Conservation (phyloP, 352 stramenopile species). For the Globisporangium alternatum region DNA sequence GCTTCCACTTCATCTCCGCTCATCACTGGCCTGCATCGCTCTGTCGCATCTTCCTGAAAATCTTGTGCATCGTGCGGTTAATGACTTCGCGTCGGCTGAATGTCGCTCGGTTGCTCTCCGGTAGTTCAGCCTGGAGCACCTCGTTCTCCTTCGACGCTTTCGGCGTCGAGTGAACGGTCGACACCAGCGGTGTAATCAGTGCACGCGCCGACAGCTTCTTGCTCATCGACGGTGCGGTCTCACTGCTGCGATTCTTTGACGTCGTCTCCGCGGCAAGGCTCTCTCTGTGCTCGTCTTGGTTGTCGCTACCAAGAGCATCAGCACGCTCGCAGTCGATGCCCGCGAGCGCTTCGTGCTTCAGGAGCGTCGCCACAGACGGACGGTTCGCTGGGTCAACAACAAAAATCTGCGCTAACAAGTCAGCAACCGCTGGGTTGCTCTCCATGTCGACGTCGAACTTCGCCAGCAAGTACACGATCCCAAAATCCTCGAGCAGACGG, state of each 20-base stretch:
- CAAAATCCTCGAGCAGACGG: slow-evolving; percentile 49
- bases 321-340: slow-evolving; percentile 6
- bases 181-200: slow-evolving; percentile 6
- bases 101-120: not conserved
- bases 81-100: slow-evolving; percentile 9
- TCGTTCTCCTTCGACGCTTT: slow-evolving; percentile 14
- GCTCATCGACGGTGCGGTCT: not conserved
- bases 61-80: slow-evolving; percentile 6
- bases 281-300: not conserved
- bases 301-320: not conserved
- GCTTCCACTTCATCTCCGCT: not conserved
- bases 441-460: slow-evolving; percentile 56
- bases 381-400: slow-evolving; percentile 45
- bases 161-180: slow-evolving; percentile 7
- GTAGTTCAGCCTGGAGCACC: slow-evolving; percentile 12
- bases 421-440: slow-evolving; percentile 34
- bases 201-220: not conserved
- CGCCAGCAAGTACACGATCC: slow-evolving; percentile 63
- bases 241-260: not conserved
- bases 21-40: not conserved
- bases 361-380: slow-evolving; percentile 34
- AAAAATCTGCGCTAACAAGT: slow-evolving; percentile 57
- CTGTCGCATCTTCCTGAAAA: slow-evolving; percentile 12
- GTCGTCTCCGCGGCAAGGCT: not conserved
- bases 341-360: slow-evolving; percentile 33